phyloP scores from a whole-genome alignment of 179 eudicot species.

The Camellia oleifera region DNA sequence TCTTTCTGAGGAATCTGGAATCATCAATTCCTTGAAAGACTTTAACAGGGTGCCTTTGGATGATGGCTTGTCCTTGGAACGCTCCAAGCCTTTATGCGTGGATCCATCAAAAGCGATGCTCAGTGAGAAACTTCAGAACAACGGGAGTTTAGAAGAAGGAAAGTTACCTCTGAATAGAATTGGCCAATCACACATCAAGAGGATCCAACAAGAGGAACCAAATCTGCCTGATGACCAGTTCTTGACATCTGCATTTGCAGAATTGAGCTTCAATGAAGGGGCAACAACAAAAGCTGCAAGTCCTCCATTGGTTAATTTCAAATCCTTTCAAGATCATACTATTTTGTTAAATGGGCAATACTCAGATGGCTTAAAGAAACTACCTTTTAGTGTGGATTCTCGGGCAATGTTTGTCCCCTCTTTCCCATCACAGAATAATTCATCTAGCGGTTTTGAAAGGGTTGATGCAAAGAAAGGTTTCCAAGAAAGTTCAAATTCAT shows the following conservation, averaged over 20 bases:
- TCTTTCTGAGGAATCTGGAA: slow-evolving; percentile 23
- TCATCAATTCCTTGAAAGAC: slow-evolving; percentile 20
- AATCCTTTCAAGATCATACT: slow-evolving; percentile 14
- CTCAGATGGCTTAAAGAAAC: slow-evolving; percentile 10
- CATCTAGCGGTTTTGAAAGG: slow-evolving; percentile 14
- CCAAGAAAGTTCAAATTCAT: slow-evolving; percentile 14
- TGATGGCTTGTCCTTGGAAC: slow-evolving; percentile 9
- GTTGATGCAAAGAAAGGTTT: slow-evolving; percentile 1
- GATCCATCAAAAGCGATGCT: not conserved
- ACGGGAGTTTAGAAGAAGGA: slow-evolving; percentile 12
- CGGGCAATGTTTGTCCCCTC: not conserved
- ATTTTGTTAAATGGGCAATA: slow-evolving; percentile 14
- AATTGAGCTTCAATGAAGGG: slow-evolving; percentile 27
- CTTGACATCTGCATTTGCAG: slow-evolving; percentile 31
- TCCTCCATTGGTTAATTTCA: slow-evolving; percentile 13
- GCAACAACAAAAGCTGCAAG: slow-evolving; percentile 7
- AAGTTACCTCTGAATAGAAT: slow-evolving; percentile 3
- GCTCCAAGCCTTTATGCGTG: not conserved
- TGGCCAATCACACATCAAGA: slow-evolving; percentile 5
- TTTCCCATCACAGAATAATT: not conserved
- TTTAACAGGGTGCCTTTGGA: slow-evolving; percentile 15
- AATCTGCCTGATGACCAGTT: slow-evolving; percentile 34
- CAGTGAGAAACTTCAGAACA: slow-evolving; percentile 8
- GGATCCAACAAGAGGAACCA: slow-evolving; percentile 19
- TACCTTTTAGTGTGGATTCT: slow-evolving; percentile 15